phyloP scores from a whole-genome alignment of 108 stramenopile species.

The Nitzschia sp. region DNA sequence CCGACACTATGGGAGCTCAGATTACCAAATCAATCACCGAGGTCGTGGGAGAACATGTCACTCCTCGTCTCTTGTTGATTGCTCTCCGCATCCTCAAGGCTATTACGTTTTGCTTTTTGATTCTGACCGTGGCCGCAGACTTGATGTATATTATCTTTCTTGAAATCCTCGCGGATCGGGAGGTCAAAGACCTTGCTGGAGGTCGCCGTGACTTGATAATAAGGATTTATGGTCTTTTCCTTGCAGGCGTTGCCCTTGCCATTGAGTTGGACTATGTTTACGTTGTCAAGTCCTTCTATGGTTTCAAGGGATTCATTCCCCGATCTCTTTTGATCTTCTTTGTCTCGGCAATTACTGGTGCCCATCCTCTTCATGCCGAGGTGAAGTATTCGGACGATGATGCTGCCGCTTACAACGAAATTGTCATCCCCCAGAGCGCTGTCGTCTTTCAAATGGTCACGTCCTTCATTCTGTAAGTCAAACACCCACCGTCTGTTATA shows the following conservation, averaged over 20 bases:
- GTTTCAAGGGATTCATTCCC: conserved; percentile 71
- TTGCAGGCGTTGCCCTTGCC: conserved; percentile 48
- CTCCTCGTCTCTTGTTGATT: conserved; percentile 65
- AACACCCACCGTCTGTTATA: background rate
- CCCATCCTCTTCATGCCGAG: conserved; percentile 48
- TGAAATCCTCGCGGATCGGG: conserved; percentile 44
- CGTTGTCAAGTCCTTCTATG: conserved; percentile 47
- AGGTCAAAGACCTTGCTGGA: conserved; percentile 50
- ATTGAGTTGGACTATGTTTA: conserved; percentile 60
- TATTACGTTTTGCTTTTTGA: conserved; percentile 61
- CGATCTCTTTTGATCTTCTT: conserved; percentile 63
- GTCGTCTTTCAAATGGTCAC: conserved; percentile 75
- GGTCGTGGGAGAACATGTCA: conserved; percentile 39
- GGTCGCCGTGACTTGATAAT: conserved; percentile 61
- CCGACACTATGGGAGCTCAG: conserved; percentile 25
- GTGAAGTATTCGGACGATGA: conserved; percentile 35
- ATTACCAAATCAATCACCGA: conserved; percentile 32
- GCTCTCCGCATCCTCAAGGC: conserved; percentile 69
- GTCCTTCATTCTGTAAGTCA: conserved; percentile 72
- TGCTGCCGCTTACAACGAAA: conserved; percentile 8
- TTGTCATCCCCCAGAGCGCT: conserved; percentile 60
- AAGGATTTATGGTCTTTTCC: conserved; percentile 60
- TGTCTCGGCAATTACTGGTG: conserved; percentile 56
- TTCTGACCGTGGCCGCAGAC: conserved; percentile 55
- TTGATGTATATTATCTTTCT: conserved; percentile 69